Percentiles rank a stretch among this genome's conserved stretches.
These are phyloP conservation scores for Mortierella sp. DNA, from an alignment of 371 early-diverging fungal species.

Conservation along the genomic window DNA sequence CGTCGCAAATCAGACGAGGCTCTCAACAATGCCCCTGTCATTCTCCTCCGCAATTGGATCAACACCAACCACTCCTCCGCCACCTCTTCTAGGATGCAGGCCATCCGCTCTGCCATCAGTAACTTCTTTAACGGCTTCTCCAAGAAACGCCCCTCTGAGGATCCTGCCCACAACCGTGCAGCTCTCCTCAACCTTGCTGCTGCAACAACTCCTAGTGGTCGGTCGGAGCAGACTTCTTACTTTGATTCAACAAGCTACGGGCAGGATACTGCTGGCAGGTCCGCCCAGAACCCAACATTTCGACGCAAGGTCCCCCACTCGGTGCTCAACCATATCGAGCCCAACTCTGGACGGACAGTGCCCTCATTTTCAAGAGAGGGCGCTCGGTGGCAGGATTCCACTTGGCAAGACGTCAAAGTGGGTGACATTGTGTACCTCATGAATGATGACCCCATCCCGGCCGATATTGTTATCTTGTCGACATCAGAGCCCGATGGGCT, in stretches of 20 bases:
- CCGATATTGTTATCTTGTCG: constrained; percentile 90
- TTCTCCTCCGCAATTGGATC: constrained; percentile 46
- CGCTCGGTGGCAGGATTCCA: constrained; percentile 59
- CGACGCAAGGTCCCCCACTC: constrained; percentile 50
- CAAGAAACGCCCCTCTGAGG: not conserved
- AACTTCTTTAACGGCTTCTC: constrained; percentile 10
- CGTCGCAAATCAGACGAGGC: constrained; percentile 85
- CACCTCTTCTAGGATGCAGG: constrained; percentile 22
- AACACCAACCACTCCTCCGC: constrained; percentile 33
- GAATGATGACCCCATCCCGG: constrained; percentile 94
- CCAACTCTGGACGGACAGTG: constrained; percentile 14
- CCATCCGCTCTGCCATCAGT: constrained; percentile 13
- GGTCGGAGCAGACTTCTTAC: constrained; percentile 46
- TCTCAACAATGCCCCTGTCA: constrained; percentile 64
- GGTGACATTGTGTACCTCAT: constrained; percentile 91
- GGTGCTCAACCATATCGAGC: constrained; percentile 47
- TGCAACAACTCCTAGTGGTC: constrained; percentile 31
- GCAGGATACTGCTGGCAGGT: constrained; percentile 42
- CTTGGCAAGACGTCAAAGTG: constrained; percentile 88
- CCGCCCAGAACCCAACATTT: constrained; percentile 23
- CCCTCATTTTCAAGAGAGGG: not conserved
- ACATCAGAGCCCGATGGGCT: constrained; percentile 88
- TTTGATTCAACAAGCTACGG: constrained; percentile 27
- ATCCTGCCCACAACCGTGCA: too few relatives aligned
- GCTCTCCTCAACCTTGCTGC: constrained; percentile 29